Percentiles rank a stretch among this genome's conserved stretches.
Conservation (phyloP, 1,284 basidiomycete species). For the Cerrena zonata region DNA sequence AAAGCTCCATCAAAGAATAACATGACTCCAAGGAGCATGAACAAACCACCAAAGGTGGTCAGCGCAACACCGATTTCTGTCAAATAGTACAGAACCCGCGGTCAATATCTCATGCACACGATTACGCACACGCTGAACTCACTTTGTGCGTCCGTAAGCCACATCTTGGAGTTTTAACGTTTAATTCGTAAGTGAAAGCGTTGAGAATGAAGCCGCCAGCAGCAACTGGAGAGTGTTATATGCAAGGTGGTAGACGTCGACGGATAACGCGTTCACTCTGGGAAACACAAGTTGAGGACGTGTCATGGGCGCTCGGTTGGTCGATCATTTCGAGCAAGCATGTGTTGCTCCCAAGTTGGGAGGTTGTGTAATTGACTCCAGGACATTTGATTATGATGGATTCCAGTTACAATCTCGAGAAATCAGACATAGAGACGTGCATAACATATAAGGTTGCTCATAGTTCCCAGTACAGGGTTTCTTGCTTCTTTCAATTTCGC, state of each 20-base stretch:
- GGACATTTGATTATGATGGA: too few species aligned
- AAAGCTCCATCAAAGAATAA: conserved; percentile 97
- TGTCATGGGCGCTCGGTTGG: conserved; percentile 1
- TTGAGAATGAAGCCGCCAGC: neutral
- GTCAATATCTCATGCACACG: neutral
- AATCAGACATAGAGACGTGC: too few species aligned
- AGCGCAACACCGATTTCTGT: conserved; percentile 93
- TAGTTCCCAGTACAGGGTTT: too few species aligned
- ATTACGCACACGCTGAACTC: conserved; percentile 14
- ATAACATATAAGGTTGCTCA: too few species aligned
- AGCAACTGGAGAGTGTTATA: neutral
- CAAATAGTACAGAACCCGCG: neutral
- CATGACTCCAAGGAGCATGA: conserved; percentile 93
- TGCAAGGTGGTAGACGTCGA: neutral
- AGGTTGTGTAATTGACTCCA: too few species aligned
- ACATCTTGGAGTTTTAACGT: conserved; percentile 38
- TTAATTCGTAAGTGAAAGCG: neutral
- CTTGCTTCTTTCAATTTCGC: too few species aligned
- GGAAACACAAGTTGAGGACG: neutral
- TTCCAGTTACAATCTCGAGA: too few species aligned
- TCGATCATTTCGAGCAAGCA: too few species aligned
- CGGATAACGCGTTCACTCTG: neutral
- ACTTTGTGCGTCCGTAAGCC: conserved; percentile 70
- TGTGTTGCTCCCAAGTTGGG: too few species aligned
- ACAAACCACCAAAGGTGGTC: conserved; percentile 93